These are phyloP conservation scores for Plantago elongata DNA, from an alignment of 257 asterid species.

Conservation along the genomic window DNA sequence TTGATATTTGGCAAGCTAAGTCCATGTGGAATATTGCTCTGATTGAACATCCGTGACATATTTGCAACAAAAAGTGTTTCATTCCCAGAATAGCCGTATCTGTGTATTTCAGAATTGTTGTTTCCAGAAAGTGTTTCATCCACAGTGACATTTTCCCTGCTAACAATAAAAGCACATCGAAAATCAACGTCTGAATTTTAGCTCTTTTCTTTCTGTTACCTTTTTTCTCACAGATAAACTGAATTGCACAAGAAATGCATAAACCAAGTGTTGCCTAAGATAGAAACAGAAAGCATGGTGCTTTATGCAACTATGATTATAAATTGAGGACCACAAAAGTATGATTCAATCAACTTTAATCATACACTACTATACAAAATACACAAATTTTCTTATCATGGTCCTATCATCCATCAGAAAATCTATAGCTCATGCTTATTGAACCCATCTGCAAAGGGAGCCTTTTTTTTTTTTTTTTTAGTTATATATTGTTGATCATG, in stretches of 20 bases:
- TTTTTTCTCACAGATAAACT: neutral
- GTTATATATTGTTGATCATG: too few species aligned
- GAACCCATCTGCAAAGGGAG: too few species aligned
- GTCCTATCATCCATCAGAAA: too few species aligned
- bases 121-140: slow-evolving; percentile 34
- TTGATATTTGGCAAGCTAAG: slow-evolving; percentile 22
- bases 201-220: too few species aligned
- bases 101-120: slow-evolving; percentile 26
- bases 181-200: slow-evolving; percentile 19
- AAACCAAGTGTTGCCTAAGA: neutral
- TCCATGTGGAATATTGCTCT: slow-evolving; percentile 28
- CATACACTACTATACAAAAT: too few species aligned
- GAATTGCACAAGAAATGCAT: slow-evolving; percentile 7
- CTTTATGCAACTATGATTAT: neutral
- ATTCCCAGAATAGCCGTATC: slow-evolving; percentile 27
- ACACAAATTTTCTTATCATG: too few species aligned
- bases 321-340: too few species aligned
- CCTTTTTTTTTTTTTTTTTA: too few species aligned
- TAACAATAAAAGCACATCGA: slow-evolving; percentile 39
- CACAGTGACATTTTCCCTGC: slow-evolving; percentile 69
- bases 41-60: slow-evolving; percentile 33
- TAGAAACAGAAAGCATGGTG: slow-evolving; percentile 6
- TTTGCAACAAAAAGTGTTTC: slow-evolving; percentile 27
- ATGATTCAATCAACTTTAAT: too few species aligned
- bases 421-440: too few species aligned